Percentiles rank a stretch among this genome's conserved stretches.
Conservation (phyloP, 2,329 filamentous ascomycete genomes). For the Alternaria triticina region DNA sequence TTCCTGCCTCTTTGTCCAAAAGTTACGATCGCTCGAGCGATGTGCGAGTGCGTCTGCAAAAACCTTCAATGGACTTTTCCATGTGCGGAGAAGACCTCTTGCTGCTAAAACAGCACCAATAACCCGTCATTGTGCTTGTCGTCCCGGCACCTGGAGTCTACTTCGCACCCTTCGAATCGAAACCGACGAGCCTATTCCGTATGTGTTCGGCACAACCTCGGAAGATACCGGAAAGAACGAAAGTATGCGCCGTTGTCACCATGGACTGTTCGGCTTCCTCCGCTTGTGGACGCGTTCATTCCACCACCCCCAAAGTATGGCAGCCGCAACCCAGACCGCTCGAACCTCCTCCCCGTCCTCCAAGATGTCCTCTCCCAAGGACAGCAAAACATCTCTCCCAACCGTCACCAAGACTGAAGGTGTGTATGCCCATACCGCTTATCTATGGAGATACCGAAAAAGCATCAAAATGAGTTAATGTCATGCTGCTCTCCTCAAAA, state of each 20-base stretch:
- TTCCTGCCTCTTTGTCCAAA: background rate
- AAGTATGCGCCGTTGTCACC: background rate
- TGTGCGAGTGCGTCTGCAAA: background rate
- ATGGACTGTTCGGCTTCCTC: background rate
- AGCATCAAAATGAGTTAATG: too few species aligned
- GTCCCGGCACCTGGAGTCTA: background rate
- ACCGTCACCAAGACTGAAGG: slow-evolving; percentile 44
- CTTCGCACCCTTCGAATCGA: background rate
- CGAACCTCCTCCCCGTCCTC: slow-evolving; percentile 45
- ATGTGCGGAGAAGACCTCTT: background rate
- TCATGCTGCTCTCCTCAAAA: too few species aligned
- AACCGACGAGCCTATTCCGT: background rate
- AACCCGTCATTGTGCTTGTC: background rate
- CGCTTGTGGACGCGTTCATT: too few species aligned
- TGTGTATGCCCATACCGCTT: slow-evolving; percentile 24
- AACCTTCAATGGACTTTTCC: background rate
- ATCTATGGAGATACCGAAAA: too few species aligned
- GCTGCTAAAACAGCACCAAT: background rate
- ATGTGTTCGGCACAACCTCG: background rate
- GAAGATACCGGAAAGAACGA: background rate
- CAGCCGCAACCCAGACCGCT: slow-evolving; percentile 43
- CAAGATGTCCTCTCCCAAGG: slow-evolving; percentile 49
- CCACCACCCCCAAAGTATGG: slow-evolving; percentile 32
- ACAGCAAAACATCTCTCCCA: slow-evolving; percentile 43
- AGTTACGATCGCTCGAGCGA: too few species aligned